Base-by-base conservation (phyloP, 352 stramenopile genomes). In the Globisporangium solare region DNA sequence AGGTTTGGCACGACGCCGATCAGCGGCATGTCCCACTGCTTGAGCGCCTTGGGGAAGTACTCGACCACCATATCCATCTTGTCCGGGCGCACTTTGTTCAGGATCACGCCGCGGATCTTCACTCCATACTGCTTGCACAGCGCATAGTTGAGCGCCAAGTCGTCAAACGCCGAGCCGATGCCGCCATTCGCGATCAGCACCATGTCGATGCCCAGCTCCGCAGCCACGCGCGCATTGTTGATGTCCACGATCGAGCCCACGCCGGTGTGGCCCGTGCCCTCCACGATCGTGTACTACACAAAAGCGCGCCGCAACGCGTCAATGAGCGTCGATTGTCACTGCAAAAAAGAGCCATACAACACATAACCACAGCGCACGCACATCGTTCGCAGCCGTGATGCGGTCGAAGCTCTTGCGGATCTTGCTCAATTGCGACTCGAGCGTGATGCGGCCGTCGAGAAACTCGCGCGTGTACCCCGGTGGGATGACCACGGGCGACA, bases 161-260 rank as follows among this genome's bases (percentile, higher is more conserved):
- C 89, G 65, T 98, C 91, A 65, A 96, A 98, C 2, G 91, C 84
- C 39, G 81, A 97, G 46, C 94, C 95, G 35, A 99, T 77, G 56
- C 96, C 96, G 55, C 96, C 96, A 75, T 99, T 99, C 10, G 91
- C 95, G 59, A 98, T 89, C 15, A 97, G 71, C 27, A 98, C 76
- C 86, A 99, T 98, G 67, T 97, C 88, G 12, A 97, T 88, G 22
- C 91, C 92, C 37, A 98, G 61, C 57, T 97, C 75, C 37, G 75
- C 80, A 1, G 94, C 95, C 21, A 98, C 93, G 54, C 96, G 86
- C 52, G 95, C 95, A 71, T 99, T 99, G 70, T 97, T 98, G 50
- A 97, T 84, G 76, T 94, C 86, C 20, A 99, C 92, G 70, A 98
- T 97, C 39, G 88, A 97, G 24, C 96, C 96, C n/a, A 99, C 96